phyloP scores from a whole-genome alignment of 192 early-diverging fungal species.

The Powellomyces hirtus region DNA sequence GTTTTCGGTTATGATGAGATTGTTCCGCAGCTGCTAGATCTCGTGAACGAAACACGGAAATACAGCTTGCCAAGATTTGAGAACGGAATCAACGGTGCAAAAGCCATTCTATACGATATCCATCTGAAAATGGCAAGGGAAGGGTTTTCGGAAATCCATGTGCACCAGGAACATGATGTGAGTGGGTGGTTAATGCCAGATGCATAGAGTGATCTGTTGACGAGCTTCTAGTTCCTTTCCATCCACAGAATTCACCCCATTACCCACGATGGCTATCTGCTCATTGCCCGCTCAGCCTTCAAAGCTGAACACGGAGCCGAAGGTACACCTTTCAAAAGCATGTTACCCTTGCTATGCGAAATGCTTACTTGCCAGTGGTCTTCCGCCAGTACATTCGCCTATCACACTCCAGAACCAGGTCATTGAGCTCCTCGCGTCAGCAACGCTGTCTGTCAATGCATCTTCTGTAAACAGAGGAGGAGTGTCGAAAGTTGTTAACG shows the following conservation, averaged over 20 bases:
- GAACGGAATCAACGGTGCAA: slow-evolving; percentile 62
- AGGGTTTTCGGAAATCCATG: slow-evolving; percentile 88
- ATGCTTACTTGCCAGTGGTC: not conserved
- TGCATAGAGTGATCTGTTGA: not conserved
- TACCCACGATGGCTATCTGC: slow-evolving; percentile 85
- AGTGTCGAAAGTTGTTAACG: slow-evolving; percentile 3
- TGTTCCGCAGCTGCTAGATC: slow-evolving; percentile 81
- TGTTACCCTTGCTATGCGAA: too few relatives aligned
- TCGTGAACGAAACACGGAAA: slow-evolving; percentile 81
- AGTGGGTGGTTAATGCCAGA: not conserved
- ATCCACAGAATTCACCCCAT: slow-evolving; percentile 91
- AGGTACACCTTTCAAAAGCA: too few relatives aligned
- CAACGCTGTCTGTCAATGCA: slow-evolving; percentile 27
- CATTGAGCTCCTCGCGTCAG: slow-evolving; percentile 45
- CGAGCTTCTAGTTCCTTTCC: slow-evolving; percentile 70
- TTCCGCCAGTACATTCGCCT: slow-evolving; percentile 39
- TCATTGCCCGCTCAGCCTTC: slow-evolving; percentile 90
- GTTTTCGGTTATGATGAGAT: slow-evolving; percentile 98
- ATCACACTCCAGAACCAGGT: slow-evolving; percentile 48
- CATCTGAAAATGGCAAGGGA: slow-evolving; percentile 82
- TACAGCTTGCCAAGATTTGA: slow-evolving; percentile 66
- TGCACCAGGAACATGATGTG: slow-evolving; percentile 90
- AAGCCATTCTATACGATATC: slow-evolving; percentile 68
- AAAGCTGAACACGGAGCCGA: too few relatives aligned
- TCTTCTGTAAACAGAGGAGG: not conserved